Base-by-base conservation (phyloP, 2,329 filamentous ascomycete species). In the Calonectria henricotiae region DNA sequence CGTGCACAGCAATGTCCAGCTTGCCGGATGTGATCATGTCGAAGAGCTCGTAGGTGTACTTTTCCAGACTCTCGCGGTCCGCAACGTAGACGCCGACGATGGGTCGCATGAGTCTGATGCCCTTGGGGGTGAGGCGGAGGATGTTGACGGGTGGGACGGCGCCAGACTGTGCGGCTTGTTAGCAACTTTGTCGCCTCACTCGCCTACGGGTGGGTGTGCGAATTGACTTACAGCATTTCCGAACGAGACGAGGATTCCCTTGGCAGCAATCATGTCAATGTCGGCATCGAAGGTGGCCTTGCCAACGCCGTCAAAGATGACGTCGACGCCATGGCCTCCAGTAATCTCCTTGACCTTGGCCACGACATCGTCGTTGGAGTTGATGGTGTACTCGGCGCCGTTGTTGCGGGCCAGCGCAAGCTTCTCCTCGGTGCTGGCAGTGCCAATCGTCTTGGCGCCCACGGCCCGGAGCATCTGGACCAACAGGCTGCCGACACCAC, bases 281-380 rank as follows among this genome's bases (percentile, higher is more conserved):
- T 92, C 92, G 23, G 89, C 86, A 75, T 98, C 94, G 83, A 96
- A 97, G 0, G 95, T 98, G 60, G 88, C 87, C 84, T 94, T 94
- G 13, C 95, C 95, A 3, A 98, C 94, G 6, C 93, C 93, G 80
- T 98, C 95, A 79, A 94, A 97, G 32, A 97, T 92, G 11, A 92
- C 94, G 73, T 90, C 89, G 2, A 92, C 91, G 8, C 95, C 95
- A 70, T 90, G 84, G 0, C 92, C 92, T 2, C 86, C 89, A 0
- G 94, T 98, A 60, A 94, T 90, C 79, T 93, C 88, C 76, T 87
- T 85, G 6, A 94, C 91, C 79, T 88, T 86, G 43, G 81, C 82
- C 67, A 88, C 88, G 27, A 92, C 84, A 71, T 88, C 86, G 58
- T 91, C 90, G 20, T 73, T 67, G 74, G 95, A 96, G 80, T 94